Evolutionary conservation across 768 basidiomycete species (phyloP).

Genomic region (Naematelia encephala): DNA sequence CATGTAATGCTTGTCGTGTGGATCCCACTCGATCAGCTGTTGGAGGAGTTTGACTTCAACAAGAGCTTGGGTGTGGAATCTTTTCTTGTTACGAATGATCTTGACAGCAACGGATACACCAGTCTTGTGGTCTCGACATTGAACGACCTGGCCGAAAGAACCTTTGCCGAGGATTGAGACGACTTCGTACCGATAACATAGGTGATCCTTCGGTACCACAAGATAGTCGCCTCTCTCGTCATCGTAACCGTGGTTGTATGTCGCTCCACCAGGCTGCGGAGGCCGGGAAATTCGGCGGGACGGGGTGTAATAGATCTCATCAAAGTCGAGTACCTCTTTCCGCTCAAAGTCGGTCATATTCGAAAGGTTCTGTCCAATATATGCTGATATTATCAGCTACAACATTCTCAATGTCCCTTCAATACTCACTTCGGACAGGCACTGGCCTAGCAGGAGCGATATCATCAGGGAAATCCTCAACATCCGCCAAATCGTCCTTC

Average conservation of each 20-base stretch:
- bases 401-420: neutral
- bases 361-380: constrained; percentile 54
- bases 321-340: constrained; percentile 85
- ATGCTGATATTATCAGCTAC: constrained; percentile 38
- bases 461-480: constrained; percentile 91
- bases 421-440: constrained; percentile 66
- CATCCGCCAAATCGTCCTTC: constrained; percentile 79
- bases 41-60: constrained; percentile 99
- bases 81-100: constrained; percentile 98
- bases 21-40: constrained; percentile 95
- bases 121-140: constrained; percentile 91
- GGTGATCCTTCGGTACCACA: constrained; percentile 83
- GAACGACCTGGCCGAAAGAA: constrained; percentile 94
- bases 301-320: constrained; percentile 66
- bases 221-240: constrained; percentile 97
- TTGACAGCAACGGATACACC: constrained; percentile 97
- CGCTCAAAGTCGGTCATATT: constrained; percentile 82
- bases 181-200: constrained; percentile 95
- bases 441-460: constrained; percentile 64
- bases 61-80: constrained; percentile 95
- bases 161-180: constrained; percentile 92
- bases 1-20: constrained; percentile 93
- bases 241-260: constrained; percentile 90
- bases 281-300: constrained; percentile 20
- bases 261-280: constrained; percentile 17